Evolutionary conservation across 2,329 filamentous ascomycete species (phyloP).

Genomic region (Karstenula rhodostoma): DNA sequence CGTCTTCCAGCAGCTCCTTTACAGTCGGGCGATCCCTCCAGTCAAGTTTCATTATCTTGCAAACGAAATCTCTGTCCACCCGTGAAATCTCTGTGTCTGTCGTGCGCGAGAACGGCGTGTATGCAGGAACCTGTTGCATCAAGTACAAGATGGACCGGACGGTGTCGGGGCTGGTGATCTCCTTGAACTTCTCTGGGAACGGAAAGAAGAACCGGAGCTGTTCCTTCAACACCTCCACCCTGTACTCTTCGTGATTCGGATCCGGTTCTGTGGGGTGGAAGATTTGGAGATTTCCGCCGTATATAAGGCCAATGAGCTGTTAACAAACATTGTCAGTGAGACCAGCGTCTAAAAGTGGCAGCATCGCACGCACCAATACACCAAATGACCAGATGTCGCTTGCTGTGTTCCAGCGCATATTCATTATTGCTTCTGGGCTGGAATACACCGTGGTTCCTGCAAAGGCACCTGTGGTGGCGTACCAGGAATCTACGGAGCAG

Average conservation of each 20-base stretch:
- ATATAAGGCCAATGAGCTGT: slow-evolving; percentile 42
- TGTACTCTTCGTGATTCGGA: slow-evolving; percentile 30
- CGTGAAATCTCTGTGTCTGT: slow-evolving; percentile 24
- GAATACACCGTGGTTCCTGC: slow-evolving; percentile 50
- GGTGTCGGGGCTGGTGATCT: slow-evolving; percentile 31
- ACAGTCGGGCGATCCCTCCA: slow-evolving; percentile 53
- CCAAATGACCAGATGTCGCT: slow-evolving; percentile 54
- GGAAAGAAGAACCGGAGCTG: slow-evolving; percentile 37
- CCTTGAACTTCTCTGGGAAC: slow-evolving; percentile 29
- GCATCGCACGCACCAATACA: slow-evolving; percentile 38
- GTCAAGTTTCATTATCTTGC: slow-evolving; percentile 56
- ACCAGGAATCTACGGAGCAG: slow-evolving; percentile 28
- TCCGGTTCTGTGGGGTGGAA: slow-evolving; percentile 33
- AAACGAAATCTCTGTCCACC: slow-evolving; percentile 43
- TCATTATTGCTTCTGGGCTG: slow-evolving; percentile 46
- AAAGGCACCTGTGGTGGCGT: slow-evolving; percentile 31
- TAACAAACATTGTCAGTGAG: neutral
- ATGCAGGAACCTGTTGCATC: slow-evolving; percentile 24
- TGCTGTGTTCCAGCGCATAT: slow-evolving; percentile 45
- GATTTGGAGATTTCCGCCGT: slow-evolving; percentile 33
- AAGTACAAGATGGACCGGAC: slow-evolving; percentile 18
- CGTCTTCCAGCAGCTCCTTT: slow-evolving; percentile 48
- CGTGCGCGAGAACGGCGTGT: slow-evolving; percentile 22
- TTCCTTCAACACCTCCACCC: slow-evolving; percentile 29
- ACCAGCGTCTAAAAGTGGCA: neutral